A percentile compares a stretch with the other conserved stretches of the same genome.
Conservation (phyloP, 2,329 filamentous ascomycete species). For the Leptodontidium sp. region DNA sequence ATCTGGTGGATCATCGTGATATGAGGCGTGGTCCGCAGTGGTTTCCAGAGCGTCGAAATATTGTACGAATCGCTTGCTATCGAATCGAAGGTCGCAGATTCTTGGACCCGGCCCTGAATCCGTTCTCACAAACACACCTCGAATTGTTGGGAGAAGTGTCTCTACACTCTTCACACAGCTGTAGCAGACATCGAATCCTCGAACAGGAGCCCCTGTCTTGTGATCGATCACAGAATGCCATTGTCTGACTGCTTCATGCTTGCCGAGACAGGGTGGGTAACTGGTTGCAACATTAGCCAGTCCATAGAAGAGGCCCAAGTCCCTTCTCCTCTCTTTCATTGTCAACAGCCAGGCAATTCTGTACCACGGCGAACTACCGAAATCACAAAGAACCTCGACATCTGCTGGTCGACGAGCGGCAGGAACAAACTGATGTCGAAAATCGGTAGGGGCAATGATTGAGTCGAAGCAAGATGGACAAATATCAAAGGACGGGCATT, state of each 20-base stretch:
- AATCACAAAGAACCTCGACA: constrained; percentile 74
- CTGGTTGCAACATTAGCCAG: constrained; percentile 70
- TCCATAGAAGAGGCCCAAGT: constrained; percentile 73
- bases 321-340: constrained; percentile 70
- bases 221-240: constrained; percentile 83
- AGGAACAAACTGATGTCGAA: constrained; percentile 70
- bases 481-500: constrained; percentile 76
- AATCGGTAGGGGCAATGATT: constrained; percentile 74
- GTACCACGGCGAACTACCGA: constrained; percentile 81
- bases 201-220: constrained; percentile 67
- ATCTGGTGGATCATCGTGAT: constrained; percentile 39
- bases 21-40: constrained; percentile 59
- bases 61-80: constrained; percentile 61
- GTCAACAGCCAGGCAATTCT: constrained; percentile 85
- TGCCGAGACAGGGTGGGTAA: constrained; percentile 65
- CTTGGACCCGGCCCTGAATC: constrained; percentile 57
- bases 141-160: constrained; percentile 75
- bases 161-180: constrained; percentile 78
- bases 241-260: constrained; percentile 61
- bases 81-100: constrained; percentile 74
- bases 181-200: constrained; percentile 78
- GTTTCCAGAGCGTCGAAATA: constrained; percentile 70
- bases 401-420: constrained; percentile 65
- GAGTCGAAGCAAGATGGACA: constrained; percentile 81
- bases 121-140: constrained; percentile 65